A percentile compares a stretch with the other conserved stretches of the same genome.
Evolutionary conservation across 1,284 basidiomycete genomes (phyloP).

Genomic region (Neolentinus lepideus): DNA sequence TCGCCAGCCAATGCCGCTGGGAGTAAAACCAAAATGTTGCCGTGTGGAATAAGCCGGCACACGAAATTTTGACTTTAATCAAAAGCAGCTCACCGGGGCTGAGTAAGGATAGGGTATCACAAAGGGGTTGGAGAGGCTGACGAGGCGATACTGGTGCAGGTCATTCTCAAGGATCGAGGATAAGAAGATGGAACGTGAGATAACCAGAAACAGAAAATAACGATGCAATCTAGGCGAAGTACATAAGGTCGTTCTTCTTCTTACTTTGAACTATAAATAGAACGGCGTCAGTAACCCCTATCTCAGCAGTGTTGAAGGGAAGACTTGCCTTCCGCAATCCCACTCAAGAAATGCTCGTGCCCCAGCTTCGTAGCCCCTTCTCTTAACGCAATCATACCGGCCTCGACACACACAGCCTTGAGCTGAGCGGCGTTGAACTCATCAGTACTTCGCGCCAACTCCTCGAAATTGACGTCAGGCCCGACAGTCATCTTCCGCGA

Average conservation of each 20-base stretch:
- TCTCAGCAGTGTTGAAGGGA: constrained; percentile 5
- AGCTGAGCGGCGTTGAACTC: constrained; percentile 75
- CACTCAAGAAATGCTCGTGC: constrained; percentile 92
- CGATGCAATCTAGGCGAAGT: constrained; percentile 62
- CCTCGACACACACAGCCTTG: constrained; percentile 95
- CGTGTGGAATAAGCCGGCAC: constrained; percentile 1
- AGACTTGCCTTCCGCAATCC: constrained; percentile 80
- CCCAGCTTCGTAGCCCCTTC: constrained; percentile 88
- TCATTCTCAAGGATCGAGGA: background rate
- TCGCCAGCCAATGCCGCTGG: background rate
- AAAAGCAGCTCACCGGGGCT: background rate
- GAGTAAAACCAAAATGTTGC: background rate
- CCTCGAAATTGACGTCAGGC: constrained; percentile 70
- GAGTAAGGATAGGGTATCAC: too few relatives aligned
- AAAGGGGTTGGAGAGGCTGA: background rate
- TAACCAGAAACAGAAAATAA: background rate
- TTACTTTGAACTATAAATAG: constrained; percentile 77
- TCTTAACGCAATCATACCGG: constrained; percentile 95
- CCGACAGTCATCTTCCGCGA: constrained; percentile 90
- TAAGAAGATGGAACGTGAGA: background rate
- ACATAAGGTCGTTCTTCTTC: constrained; percentile 94
- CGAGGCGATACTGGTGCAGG: too few relatives aligned
- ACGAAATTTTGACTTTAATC: background rate
- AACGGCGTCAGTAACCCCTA: constrained; percentile 12
- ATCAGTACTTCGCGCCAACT: constrained; percentile 69